Evolutionary conservation across 306 rosid species (phyloP).

Genomic region (Lathyrus oleraceus): DNA sequence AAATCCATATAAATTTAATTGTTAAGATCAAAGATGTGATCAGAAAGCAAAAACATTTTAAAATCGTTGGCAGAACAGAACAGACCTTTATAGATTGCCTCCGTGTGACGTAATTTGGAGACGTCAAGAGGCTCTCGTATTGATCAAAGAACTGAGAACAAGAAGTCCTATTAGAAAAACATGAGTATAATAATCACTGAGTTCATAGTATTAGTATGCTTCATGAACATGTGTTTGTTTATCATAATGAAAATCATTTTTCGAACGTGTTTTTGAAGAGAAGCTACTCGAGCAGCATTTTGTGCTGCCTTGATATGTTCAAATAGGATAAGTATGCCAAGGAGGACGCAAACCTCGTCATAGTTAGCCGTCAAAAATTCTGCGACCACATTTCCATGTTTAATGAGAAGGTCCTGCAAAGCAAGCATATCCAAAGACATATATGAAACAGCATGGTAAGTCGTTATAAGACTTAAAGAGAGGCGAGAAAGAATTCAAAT

Average conservation of each 20-base stretch:
- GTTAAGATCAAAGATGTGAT: constrained; percentile 33
- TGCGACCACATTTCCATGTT: constrained; percentile 69
- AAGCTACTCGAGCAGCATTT: constrained; percentile 25
- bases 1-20: constrained; percentile 36
- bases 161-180: constrained; percentile 45
- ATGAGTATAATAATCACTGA: constrained; percentile 28
- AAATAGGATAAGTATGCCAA: constrained; percentile 37
- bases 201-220: constrained; percentile 37
- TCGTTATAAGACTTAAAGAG: neutral
- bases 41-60: constrained; percentile 14
- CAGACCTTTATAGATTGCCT: constrained; percentile 95
- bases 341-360: constrained; percentile 62
- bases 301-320: constrained; percentile 32
- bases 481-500: constrained; percentile 11
- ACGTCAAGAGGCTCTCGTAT: constrained; percentile 78
- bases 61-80: constrained; percentile 44
- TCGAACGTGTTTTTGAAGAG: no score
- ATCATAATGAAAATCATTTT: no score
- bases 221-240: constrained; percentile 24
- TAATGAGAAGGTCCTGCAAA: constrained; percentile 88
- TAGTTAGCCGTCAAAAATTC: constrained; percentile 77
- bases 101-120: constrained; percentile 94
- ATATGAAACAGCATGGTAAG: constrained; percentile 29
- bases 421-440: constrained; percentile 37
- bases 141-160: constrained; percentile 79